phyloP scores from a whole-genome alignment of 305 asterid genomes.

The Coffea humblotiana region DNA sequence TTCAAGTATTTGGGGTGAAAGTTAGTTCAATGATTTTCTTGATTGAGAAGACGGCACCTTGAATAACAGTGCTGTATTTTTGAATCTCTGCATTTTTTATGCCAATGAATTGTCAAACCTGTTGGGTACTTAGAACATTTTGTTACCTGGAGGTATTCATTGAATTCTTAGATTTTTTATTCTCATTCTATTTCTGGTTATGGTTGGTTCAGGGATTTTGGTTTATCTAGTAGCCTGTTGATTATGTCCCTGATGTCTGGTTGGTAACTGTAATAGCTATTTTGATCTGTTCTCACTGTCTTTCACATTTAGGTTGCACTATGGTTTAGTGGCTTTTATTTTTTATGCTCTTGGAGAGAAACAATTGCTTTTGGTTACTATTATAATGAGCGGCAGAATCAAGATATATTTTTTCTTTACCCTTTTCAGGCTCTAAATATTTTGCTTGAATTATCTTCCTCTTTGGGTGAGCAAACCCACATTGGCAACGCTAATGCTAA shows the following conservation, averaged over 20 bases:
- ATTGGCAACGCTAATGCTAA: slow-evolving; percentile 30
- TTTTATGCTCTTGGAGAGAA: not conserved
- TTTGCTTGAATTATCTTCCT: slow-evolving; percentile 70
- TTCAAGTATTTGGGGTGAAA: not conserved
- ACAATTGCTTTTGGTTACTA: not conserved
- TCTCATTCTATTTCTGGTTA: not conserved
- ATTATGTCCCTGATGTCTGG: too few relatives aligned
- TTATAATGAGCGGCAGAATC: not conserved
- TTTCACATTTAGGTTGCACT: not conserved
- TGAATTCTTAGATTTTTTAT: not conserved
- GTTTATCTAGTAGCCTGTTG: too few relatives aligned
- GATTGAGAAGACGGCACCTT: not conserved
- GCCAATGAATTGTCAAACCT: not conserved
- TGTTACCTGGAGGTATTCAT: not conserved
- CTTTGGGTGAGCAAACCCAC: slow-evolving; percentile 44
- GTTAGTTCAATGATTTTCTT: not conserved
- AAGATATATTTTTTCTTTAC: not conserved
- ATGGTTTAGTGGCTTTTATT: not conserved
- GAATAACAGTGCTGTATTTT: not conserved
- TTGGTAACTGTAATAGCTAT: not conserved
- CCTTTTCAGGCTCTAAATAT: slow-evolving; percentile 70
- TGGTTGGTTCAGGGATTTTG: not conserved
- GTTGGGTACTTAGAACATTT: not conserved
- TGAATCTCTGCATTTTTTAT: not conserved
- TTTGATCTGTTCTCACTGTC: not conserved